Evolutionary conservation across 2,329 filamentous ascomycete species (phyloP), one percentile per base, ranked within the genome.

Genomic region (Shiraia bambusicola): DNA sequence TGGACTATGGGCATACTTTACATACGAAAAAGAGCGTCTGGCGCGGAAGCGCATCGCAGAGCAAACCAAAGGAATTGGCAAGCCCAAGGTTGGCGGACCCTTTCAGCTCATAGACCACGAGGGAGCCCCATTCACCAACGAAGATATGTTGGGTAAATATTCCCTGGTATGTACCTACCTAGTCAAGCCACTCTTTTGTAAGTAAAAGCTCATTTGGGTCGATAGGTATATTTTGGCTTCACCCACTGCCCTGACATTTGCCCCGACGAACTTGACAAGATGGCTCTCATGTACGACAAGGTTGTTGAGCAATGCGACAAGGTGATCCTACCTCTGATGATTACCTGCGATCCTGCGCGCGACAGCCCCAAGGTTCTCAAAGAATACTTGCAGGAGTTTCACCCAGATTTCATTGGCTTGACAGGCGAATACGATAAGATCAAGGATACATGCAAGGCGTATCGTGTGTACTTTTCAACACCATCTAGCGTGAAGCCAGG

Each of bases 221-320:
- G 11, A 10, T 53, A 93, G 88, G 83, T 97, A 27, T 98, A 98
- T 74, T 98, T 98, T 67, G 93, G 93, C 61, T 98, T 98, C 78
- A 92, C 89, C 7, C 91, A 96, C 71, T 98, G 93, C 69, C 93
- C 93, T 16, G 93, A 98, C 68, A 98, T 98, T 67, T 98, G 93
- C 75, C 93, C 93, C 25, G 93, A 98, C 65, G 93, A 98, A 73
- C 85, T 98, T 59, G 93, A 98, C 75, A 98, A 98, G 76, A 96
- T 98, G 91, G 88, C 92, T n/a, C 78, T 79, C 44, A 95, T 97
- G 82, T 86, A 94, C 63, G 90, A 98, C 65, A 75, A 75, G 45
- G 78, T 84, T 29, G 70, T 72, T 28, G 69, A 70, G 37, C 66
- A 69, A 47, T 70, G 70, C 52, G 75, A 75, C 26, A 66, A 72